phyloP scores from a whole-genome alignment of 352 stramenopile species.

The Globisporangium megalacanthum region DNA sequence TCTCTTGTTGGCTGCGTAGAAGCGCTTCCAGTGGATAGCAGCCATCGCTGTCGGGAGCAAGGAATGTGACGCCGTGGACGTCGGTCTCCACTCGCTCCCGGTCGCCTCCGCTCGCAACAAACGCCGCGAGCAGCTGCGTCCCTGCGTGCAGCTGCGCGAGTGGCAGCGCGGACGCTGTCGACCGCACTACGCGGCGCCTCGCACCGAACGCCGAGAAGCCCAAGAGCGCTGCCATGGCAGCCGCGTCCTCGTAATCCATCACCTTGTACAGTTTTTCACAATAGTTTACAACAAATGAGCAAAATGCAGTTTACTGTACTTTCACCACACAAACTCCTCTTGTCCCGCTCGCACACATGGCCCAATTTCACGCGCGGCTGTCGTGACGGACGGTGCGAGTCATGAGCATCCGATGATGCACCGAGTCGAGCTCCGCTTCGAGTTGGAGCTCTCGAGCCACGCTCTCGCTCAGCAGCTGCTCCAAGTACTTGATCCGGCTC shows the following conservation, averaged over 20 bases:
- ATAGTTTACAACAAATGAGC: neutral
- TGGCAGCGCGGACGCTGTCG: neutral
- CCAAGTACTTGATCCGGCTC: constrained; percentile 84
- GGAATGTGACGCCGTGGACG: constrained; percentile 23
- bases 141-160: constrained; percentile 31
- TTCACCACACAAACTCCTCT: neutral
- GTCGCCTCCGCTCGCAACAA: neutral
- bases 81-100: constrained; percentile 12
- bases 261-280: neutral
- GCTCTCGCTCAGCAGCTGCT: constrained; percentile 80
- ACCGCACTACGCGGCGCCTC: neutral
- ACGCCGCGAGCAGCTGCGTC: constrained; percentile 23
- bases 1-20: neutral
- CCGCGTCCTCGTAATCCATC: constrained; percentile 16
- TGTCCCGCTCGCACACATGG: neutral
- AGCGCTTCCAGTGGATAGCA: neutral
- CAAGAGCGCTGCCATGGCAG: constrained; percentile 34
- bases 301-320: neutral
- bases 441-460: constrained; percentile 80
- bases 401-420: constrained; percentile 39
- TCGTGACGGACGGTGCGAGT: constrained; percentile 11
- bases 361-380: constrained; percentile 9
- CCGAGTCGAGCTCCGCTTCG: constrained; percentile 68
- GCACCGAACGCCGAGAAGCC: constrained; percentile 64
- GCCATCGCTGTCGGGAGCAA: constrained; percentile 11